Base-by-base conservation (phyloP, 2,329 filamentous ascomycete genomes). In the Magnaporthiopsis incrustans region DNA sequence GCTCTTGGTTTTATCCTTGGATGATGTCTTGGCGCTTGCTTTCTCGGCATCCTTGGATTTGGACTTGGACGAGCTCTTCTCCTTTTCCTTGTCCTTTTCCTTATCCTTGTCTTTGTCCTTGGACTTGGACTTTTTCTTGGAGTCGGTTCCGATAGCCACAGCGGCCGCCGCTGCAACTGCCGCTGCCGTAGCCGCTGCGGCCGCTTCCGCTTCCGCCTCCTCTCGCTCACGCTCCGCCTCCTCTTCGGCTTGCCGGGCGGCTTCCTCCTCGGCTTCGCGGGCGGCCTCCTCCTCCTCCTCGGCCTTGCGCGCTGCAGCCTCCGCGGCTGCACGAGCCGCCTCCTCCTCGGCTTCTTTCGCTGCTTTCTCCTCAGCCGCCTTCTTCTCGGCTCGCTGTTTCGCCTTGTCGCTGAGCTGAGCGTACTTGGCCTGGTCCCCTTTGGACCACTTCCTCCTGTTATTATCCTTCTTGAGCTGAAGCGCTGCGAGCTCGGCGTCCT, bases 61-160 rank as follows among this genome's bases (percentile, higher is more conserved):
- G 25, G 67, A 67, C 62, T 69, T 70, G 33, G 68, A 68, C 66
- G 68, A 69, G 66, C 44, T 66, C 66, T 68, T 65, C 59, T 67
- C 66, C 61, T 65, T 65, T 14, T 65, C 64, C 59, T 68, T 67
- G 33, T 58, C 53, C 60, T 67, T 67, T 27, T 68, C 67, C 63
- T 73, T 73, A 35, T 71, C 70, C 63, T 75, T 75, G 33, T 68
- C 67, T 63, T 73, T 73, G 38, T 71, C 70, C 63, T 75, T 75
- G 33, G 71, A 78, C 70, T 79, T 81, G 33, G 76, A 74, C 69
- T 79, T 80, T 68, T 76, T 77, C 66, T 76, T 76, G 57, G 74
- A 53, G 18, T 53, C 44, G 1, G 44, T 11, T 25, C 44, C 44
- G n/a, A 53, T 53, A 22, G n/a, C 44, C 44, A 53, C 22, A 25